Conservation (phyloP, 805 yeast genomes). For the Dipodascopsis uninucleata region DNA sequence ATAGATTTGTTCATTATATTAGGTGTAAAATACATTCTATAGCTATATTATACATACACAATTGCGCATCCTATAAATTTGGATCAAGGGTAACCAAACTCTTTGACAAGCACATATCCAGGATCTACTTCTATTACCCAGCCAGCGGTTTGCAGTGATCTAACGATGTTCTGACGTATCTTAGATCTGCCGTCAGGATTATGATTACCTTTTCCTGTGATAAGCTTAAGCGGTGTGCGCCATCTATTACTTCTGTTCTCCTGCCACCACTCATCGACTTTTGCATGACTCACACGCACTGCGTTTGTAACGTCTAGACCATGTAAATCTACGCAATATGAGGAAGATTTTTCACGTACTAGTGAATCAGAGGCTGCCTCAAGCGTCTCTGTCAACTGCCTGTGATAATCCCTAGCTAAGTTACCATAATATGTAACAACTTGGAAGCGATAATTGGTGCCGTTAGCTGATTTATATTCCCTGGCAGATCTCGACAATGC, state of each 20-base stretch:
- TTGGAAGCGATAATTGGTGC: background rate
- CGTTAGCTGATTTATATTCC: constrained; percentile 4
- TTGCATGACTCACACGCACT: constrained; percentile 6
- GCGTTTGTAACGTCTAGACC: constrained; percentile 15
- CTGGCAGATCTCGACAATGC: constrained; percentile 1
- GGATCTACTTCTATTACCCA: constrained; percentile 14
- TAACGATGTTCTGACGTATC: constrained; percentile 15
- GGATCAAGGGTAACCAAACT: background rate
- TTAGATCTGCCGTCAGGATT: constrained; percentile 14
- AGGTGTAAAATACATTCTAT: background rate
- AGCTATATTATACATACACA: background rate
- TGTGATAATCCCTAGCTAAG: constrained; percentile 2
- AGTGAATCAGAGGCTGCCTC: background rate
- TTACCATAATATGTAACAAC: background rate
- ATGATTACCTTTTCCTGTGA: constrained; percentile 26
- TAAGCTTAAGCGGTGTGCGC: constrained; percentile 9
- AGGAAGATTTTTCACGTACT: background rate
- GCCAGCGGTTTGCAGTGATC: constrained; percentile 9
- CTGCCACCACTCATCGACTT: constrained; percentile 16
- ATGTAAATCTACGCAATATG: constrained; percentile 13
- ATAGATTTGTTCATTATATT: background rate
- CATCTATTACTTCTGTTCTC: background rate
- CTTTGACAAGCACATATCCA: constrained; percentile 16
- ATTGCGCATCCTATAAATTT: background rate
- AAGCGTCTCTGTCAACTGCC: constrained; percentile 3